Conservation (phyloP, 352 stramenopile species). For the Phytopythium aichiense region DNA sequence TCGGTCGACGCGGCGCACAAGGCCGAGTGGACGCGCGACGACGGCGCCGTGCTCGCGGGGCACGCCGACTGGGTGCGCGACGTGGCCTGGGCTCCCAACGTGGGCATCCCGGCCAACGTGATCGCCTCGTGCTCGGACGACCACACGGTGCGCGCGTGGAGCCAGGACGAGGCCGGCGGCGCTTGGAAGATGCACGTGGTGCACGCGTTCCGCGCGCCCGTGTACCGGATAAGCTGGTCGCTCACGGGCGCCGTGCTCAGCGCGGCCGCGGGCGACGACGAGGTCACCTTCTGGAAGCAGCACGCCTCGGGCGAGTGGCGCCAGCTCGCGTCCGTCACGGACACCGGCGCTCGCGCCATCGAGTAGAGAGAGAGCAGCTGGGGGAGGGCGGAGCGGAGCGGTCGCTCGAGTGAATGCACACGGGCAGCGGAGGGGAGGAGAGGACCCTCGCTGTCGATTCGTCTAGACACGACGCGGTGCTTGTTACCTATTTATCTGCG, state of each 20-base stretch:
- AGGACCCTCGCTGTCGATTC: background rate
- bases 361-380: constrained; percentile 13
- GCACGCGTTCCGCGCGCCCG: constrained; percentile 61
- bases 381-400: background rate
- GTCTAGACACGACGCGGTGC: background rate
- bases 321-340: constrained; percentile 71
- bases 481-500: constrained; percentile 13
- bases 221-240: constrained; percentile 86
- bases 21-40: constrained; percentile 28
- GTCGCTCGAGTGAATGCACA: background rate
- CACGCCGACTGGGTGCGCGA: constrained; percentile 85
- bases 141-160: constrained; percentile 79
- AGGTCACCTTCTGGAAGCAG: constrained; percentile 84
- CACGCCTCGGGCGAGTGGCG: constrained; percentile 52
- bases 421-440: background rate
- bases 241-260: constrained; percentile 64
- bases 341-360: constrained; percentile 44
- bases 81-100: constrained; percentile 78
- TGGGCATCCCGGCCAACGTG: constrained; percentile 77
- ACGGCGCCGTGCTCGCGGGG: constrained; percentile 41
- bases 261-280: constrained; percentile 59
- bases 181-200: constrained; percentile 63
- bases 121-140: constrained; percentile 82
- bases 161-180: constrained; percentile 55
- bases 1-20: constrained; percentile 17